Percentiles rank a stretch among this genome's conserved stretches.
Conservation (phyloP, 805 yeast genomes). For the Teunomyces aglyptinius region DNA sequence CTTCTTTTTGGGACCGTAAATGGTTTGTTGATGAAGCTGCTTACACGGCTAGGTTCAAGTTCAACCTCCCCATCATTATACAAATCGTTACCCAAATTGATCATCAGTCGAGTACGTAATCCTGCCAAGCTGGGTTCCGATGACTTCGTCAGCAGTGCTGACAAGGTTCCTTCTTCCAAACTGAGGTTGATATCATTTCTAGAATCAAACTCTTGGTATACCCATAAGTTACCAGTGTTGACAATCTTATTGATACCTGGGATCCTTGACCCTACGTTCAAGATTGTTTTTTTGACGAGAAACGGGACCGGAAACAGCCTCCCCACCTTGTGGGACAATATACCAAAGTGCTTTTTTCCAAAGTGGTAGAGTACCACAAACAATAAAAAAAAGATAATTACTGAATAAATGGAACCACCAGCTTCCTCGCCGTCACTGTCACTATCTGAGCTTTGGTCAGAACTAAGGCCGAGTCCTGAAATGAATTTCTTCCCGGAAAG, state of each 20-base stretch:
- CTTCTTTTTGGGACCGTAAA: conserved; percentile 30
- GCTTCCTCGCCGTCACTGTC: conserved; percentile 14
- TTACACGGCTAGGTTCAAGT: conserved; percentile 10
- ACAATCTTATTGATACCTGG: conserved; percentile 19
- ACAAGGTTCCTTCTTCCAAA: conserved; percentile 35
- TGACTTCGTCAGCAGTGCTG: conserved; percentile 13
- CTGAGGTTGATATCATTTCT: conserved; percentile 17
- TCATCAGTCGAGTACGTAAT: conserved; percentile 37
- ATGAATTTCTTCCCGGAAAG: conserved; percentile 31
- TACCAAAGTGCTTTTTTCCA: conserved; percentile 8
- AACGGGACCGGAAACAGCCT: conserved; percentile 11
- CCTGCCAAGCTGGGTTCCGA: conserved; percentile 19
- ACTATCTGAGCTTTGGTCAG: conserved; percentile 14
- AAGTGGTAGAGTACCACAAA: conserved; percentile 17
- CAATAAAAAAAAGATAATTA: conserved; percentile 17
- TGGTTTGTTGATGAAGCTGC: conserved; percentile 37
- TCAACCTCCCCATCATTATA: conserved; percentile 6
- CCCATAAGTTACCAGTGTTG: conserved; percentile 9
- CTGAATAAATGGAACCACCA: conserved; percentile 8
- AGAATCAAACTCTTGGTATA: conserved; percentile 18
- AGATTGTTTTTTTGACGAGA: conserved; percentile 12
- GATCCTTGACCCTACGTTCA: conserved; percentile 15
- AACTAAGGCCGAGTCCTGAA: conserved; percentile 24
- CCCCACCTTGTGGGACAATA: neutral
- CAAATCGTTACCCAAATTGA: conserved; percentile 23